phyloP scores from a whole-genome alignment of 2,329 filamentous ascomycete genomes.

The Xylaria sp. region DNA sequence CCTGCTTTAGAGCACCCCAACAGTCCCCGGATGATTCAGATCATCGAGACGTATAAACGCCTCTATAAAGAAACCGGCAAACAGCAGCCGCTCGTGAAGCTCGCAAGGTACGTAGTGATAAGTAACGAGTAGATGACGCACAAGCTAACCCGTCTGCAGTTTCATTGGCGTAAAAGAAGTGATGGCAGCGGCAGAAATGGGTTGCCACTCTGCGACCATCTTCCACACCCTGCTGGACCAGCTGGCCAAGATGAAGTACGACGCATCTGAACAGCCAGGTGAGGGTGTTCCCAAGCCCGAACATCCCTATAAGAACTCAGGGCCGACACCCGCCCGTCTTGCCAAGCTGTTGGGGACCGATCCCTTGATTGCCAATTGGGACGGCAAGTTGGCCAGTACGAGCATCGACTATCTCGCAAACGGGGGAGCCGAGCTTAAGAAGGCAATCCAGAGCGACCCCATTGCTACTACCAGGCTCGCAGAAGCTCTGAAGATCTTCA shows the following conservation, averaged over 20 bases:
- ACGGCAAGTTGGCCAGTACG: conserved; percentile 49
- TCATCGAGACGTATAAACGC: conserved; percentile 58
- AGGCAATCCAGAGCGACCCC: conserved; percentile 54
- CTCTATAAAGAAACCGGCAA: conserved; percentile 60
- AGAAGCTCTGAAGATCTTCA: conserved; percentile 55
- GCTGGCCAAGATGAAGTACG: conserved; percentile 53
- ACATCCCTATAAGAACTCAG: conserved; percentile 52
- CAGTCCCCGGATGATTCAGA: conserved; percentile 59
- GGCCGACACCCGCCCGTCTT: conserved; percentile 49
- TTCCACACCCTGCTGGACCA: conserved; percentile 50
- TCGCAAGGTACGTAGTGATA: conserved; percentile 49
- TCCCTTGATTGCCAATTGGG: conserved; percentile 55
- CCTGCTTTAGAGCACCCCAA: conserved; percentile 60
- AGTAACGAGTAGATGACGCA: background rate
- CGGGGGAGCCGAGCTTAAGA: conserved; percentile 55
- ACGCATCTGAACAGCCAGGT: conserved; percentile 52
- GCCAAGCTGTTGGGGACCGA: conserved; percentile 52
- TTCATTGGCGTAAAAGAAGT: conserved; percentile 57
- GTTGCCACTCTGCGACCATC: conserved; percentile 59
- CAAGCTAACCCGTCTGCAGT: conserved; percentile 21
- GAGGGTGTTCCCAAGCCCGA: conserved; percentile 53
- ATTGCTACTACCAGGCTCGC: conserved; percentile 52
- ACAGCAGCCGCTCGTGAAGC: conserved; percentile 59
- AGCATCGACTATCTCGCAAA: conserved; percentile 59
- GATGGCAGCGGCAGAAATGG: conserved; percentile 58